A percentile compares a stretch with the other conserved stretches of the same genome.
Conservation (phyloP, 2,329 filamentous ascomycete species). For the Elsinoe australis region DNA sequence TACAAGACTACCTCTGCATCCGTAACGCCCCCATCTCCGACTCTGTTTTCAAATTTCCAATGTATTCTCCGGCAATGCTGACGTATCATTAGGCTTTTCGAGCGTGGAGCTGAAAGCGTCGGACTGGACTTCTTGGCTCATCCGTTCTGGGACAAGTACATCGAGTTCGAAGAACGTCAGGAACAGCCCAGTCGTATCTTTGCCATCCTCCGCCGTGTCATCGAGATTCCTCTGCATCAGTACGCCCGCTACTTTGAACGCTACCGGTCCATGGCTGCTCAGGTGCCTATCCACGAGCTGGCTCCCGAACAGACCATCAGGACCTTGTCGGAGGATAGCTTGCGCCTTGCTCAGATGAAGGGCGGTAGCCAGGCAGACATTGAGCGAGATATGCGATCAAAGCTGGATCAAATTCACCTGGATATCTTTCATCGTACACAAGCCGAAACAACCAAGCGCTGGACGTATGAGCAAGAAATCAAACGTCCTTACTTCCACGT, state of each 20-base stretch:
- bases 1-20: neutral
- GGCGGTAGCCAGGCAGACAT: slow-evolving; percentile 67
- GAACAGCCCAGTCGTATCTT: slow-evolving; percentile 81
- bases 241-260: slow-evolving; percentile 92
- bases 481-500: slow-evolving; percentile 97
- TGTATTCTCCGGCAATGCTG: too few species aligned
- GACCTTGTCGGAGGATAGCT: slow-evolving; percentile 64
- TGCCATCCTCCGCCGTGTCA: slow-evolving; percentile 70
- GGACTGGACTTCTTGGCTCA: slow-evolving; percentile 91
- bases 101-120: slow-evolving; percentile 75
- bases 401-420: slow-evolving; percentile 73
- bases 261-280: slow-evolving; percentile 69
- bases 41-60: slow-evolving; percentile 31
- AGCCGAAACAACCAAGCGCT: slow-evolving; percentile 80
- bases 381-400: slow-evolving; percentile 71
- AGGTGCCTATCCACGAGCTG: slow-evolving; percentile 64
- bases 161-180: slow-evolving; percentile 90
- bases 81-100: slow-evolving; percentile 85
- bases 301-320: slow-evolving; percentile 60
- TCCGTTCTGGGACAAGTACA: slow-evolving; percentile 98
- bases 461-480: slow-evolving; percentile 90
- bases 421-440: slow-evolving; percentile 76
- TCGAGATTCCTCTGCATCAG: slow-evolving; percentile 89
- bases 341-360: slow-evolving; percentile 54
- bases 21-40: slow-evolving; percentile 6